These are phyloP conservation scores for Ophiostoma ips DNA, from an alignment of 2,329 filamentous ascomycete species.

Conservation along the genomic window DNA sequence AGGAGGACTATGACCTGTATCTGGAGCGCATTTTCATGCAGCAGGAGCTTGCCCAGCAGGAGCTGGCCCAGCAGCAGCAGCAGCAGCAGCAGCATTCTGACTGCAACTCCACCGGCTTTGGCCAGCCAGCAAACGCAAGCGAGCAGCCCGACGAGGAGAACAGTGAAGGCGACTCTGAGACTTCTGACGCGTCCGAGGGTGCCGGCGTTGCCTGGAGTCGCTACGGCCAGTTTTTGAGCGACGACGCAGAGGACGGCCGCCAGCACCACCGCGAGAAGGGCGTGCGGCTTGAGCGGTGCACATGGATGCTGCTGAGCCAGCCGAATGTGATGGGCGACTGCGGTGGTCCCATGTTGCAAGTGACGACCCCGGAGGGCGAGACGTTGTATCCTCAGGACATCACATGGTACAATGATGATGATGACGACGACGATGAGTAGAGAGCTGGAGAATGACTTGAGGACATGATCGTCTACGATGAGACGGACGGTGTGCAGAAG, in stretches of 20 bases:
- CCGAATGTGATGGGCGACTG: conserved; percentile 7
- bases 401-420: neutral
- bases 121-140: too few species aligned
- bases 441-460: too few species aligned
- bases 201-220: neutral
- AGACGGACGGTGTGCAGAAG: too few species aligned
- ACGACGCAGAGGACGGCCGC: neutral
- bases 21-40: neutral
- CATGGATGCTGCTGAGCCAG: conserved; percentile 4
- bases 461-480: too few species aligned
- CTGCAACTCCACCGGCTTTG: too few species aligned
- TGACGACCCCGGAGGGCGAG: conserved; percentile 10
- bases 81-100: too few species aligned
- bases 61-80: too few species aligned
- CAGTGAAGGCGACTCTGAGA: neutral
- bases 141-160: too few species aligned
- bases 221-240: neutral
- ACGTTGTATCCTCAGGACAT: conserved; percentile 11
- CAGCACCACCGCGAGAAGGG: neutral
- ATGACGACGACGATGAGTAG: too few species aligned
- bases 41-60: too few species aligned
- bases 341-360: conserved; percentile 3
- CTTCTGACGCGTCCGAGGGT: neutral
- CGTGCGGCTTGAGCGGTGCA: neutral
- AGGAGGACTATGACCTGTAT: neutral